phyloP scores from a whole-genome alignment of 1,284 basidiomycete species.

The Nidula niveotomentosa region DNA sequence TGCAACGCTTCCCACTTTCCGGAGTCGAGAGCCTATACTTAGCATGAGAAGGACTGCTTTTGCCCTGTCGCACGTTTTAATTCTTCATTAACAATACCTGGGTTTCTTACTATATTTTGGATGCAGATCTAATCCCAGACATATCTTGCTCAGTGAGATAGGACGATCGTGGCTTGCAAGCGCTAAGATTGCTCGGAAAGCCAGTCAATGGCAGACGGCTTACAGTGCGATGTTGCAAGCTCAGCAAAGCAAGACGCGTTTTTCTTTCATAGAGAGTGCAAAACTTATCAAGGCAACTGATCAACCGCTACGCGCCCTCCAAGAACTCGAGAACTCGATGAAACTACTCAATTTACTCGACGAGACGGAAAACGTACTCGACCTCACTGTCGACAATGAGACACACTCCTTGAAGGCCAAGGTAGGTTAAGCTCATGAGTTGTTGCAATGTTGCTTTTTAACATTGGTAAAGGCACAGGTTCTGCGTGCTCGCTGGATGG shows the following conservation, averaged over 20 bases:
- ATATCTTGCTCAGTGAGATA: conserved; percentile 57
- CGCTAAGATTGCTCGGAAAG: conserved; percentile 94
- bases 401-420: conserved; percentile 67
- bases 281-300: conserved; percentile 85
- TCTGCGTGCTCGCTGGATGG: conserved; percentile 92
- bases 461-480: conserved; percentile 73
- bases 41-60: conserved; percentile 91
- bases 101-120: too few relatives aligned
- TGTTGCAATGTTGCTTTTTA: background rate
- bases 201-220: conserved; percentile 94
- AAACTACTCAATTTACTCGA: conserved; percentile 41
- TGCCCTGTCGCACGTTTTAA: conserved; percentile 57
- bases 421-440: conserved; percentile 34
- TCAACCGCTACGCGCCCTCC: conserved; percentile 85
- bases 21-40: conserved; percentile 88
- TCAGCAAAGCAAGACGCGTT: conserved; percentile 71
- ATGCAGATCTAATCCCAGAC: conserved; percentile 28
- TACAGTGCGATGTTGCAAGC: conserved; percentile 97
- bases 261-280: conserved; percentile 90
- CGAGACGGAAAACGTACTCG: conserved; percentile 42
- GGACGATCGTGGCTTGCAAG: conserved; percentile 90
- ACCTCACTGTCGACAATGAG: conserved; percentile 55
- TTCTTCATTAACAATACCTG: too few relatives aligned
- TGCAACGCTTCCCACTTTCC: conserved; percentile 87
- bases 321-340: conserved; percentile 86